Percentiles rank a stretch among this genome's conserved stretches.
These are phyloP conservation scores for Dactylis glomerata DNA, from an alignment of 176 grass and related monocot genomes.

Conservation along the genomic window DNA sequence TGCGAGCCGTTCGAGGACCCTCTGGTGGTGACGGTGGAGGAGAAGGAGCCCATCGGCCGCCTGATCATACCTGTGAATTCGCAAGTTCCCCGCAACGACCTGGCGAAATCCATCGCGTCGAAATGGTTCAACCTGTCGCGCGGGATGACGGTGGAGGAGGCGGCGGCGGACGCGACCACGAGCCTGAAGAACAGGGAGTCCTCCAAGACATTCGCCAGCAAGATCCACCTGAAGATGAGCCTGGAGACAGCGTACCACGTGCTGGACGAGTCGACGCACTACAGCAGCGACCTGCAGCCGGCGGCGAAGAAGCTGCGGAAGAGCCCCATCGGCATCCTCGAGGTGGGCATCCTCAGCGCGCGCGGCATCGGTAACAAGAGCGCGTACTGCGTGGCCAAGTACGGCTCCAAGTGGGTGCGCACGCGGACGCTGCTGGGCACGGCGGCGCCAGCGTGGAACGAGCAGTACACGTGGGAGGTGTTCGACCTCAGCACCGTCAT, in stretches of 20 bases:
- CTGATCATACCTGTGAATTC: conserved; percentile 34
- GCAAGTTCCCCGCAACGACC: conserved; percentile 39
- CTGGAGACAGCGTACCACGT: conserved; percentile 91
- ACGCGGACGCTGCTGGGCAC: conserved; percentile 15
- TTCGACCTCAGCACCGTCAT: conserved; percentile 66
- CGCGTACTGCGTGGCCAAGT: conserved; percentile 76
- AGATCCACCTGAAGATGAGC: conserved; percentile 63
- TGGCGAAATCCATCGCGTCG: conserved; percentile 35
- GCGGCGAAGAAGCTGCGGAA: conserved; percentile 57
- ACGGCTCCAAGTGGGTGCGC: conserved; percentile 77
- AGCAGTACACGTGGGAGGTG: conserved; percentile 96
- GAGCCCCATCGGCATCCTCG: conserved; percentile 58
- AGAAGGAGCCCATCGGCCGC: conserved; percentile 51
- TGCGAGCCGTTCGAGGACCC: conserved; percentile 68
- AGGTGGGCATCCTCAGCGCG: conserved; percentile 76
- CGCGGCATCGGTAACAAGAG: conserved; percentile 31
- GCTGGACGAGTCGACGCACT: conserved; percentile 76
- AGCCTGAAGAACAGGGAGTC: neutral
- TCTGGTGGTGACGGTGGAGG: conserved; percentile 74
- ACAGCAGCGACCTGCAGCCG: conserved; percentile 76
- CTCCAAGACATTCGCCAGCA: conserved; percentile 48
- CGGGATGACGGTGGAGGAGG: conserved; percentile 34
- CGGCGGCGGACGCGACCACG: conserved; percentile 5
- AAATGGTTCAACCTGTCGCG: conserved; percentile 74
- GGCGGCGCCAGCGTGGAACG: conserved; percentile 42